These are phyloP conservation scores for Mortierella hygrophila DNA, from an alignment of 192 early-diverging fungal species.

Conservation along the genomic window DNA sequence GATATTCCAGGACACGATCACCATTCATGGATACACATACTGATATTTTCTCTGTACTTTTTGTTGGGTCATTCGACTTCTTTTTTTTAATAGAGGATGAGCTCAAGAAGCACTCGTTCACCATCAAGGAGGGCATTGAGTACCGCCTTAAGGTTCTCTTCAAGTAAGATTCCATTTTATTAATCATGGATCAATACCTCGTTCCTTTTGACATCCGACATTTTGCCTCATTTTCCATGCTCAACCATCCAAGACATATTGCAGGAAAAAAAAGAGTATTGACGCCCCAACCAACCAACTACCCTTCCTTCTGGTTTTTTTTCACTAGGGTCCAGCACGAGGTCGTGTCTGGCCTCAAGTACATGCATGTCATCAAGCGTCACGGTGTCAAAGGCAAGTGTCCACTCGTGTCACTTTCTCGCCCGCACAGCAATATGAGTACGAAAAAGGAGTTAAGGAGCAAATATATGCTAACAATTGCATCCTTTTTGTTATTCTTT, in stretches of 20 bases:
- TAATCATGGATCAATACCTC: not conserved
- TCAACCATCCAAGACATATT: not conserved
- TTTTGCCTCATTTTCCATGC: not conserved
- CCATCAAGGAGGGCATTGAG: conserved; percentile 96
- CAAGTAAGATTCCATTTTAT: conserved; percentile 60
- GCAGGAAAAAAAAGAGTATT: not conserved
- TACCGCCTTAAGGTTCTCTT: conserved; percentile 95
- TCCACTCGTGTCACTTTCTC: not conserved
- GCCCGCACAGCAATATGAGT: not conserved
- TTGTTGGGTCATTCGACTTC: not conserved
- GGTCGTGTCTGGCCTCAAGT: conserved; percentile 95
- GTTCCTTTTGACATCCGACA: not conserved
- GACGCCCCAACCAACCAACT: not conserved
- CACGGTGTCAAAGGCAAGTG: conserved; percentile 61
- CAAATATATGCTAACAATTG: not conserved
- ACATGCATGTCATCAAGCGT: conserved; percentile 94
- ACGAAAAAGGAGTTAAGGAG: not conserved
- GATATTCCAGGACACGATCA: not conserved
- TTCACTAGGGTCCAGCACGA: conserved; percentile 84
- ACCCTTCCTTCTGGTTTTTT: not conserved
- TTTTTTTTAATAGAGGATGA: conserved; percentile 62
- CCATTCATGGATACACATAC: not conserved
- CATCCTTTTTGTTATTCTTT: not conserved
- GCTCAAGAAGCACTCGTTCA: conserved; percentile 80
- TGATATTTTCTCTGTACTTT: not conserved